Evolutionary conservation across 139 green algal species (phyloP).

Genomic region (Chlorella sp.): DNA sequence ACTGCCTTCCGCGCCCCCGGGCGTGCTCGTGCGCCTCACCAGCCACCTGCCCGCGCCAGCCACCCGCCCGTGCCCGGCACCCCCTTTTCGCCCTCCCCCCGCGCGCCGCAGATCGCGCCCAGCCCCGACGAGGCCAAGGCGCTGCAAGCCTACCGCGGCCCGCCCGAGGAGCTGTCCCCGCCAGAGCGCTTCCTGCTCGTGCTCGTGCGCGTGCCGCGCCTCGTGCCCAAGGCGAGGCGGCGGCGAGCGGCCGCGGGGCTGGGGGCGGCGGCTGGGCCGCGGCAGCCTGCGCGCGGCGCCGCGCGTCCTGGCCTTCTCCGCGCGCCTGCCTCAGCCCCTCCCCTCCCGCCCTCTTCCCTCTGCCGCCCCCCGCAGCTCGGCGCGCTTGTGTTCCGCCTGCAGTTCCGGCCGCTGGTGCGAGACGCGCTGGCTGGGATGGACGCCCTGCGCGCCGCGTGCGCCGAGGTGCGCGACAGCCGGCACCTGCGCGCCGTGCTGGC

Average conservation of each 20-base stretch:
- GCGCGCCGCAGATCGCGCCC: slow-evolving; percentile 44
- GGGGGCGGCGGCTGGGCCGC: no score
- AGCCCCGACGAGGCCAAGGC: slow-evolving; percentile 51
- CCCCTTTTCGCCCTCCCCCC: no score
- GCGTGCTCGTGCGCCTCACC: no score
- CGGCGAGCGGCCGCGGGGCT: no score
- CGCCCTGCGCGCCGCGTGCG: slow-evolving; percentile 33
- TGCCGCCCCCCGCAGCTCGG: slow-evolving; percentile 4
- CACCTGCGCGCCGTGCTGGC: slow-evolving; percentile 32
- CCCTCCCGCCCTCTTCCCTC: no score
- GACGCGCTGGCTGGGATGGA: slow-evolving; percentile 32
- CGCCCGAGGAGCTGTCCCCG: slow-evolving; percentile 37
- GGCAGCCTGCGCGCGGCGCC: no score
- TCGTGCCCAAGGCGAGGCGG: slow-evolving; percentile 54
- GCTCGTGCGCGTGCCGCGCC: slow-evolving; percentile 57
- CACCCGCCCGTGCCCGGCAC: no score
- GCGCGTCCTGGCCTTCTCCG: no score
- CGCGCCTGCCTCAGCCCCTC: no score
- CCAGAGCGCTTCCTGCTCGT: slow-evolving; percentile 63
- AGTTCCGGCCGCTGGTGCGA: slow-evolving; percentile 35
- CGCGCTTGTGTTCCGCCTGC: slow-evolving; percentile 40
- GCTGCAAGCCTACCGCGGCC: slow-evolving; percentile 38
- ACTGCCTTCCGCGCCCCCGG: no score
- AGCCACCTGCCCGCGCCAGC: no score
- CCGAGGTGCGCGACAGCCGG: slow-evolving; percentile 36